Percentiles rank a stretch among this genome's conserved stretches.
Evolutionary conservation across 768 basidiomycete genomes (phyloP).

Genomic region (Galerina sulciceps): DNA sequence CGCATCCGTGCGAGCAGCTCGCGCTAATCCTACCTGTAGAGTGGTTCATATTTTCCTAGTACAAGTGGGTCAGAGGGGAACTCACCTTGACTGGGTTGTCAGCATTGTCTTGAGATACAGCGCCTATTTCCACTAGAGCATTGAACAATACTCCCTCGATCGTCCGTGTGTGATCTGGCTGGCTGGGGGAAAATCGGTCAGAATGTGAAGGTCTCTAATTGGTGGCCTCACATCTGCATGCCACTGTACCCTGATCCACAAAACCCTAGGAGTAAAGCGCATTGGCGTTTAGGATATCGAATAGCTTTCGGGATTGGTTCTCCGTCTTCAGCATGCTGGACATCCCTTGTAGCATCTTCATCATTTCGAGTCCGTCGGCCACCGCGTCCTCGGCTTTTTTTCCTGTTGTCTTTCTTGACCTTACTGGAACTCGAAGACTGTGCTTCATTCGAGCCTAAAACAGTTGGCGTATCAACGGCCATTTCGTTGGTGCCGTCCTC

Average conservation of each 20-base stretch:
- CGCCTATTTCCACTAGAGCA: slow-evolving; percentile 87
- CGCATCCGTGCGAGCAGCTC: slow-evolving; percentile 95
- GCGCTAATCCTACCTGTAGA: slow-evolving; percentile 74
- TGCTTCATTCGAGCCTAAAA: not conserved
- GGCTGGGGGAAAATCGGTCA: slow-evolving; percentile 43
- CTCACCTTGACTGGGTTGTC: slow-evolving; percentile 85
- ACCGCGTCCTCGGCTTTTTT: slow-evolving; percentile 20
- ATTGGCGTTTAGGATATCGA: slow-evolving; percentile 82
- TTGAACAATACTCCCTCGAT: slow-evolving; percentile 92
- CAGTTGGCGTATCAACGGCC: not conserved
- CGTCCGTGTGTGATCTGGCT: slow-evolving; percentile 69
- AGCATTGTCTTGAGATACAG: slow-evolving; percentile 94
- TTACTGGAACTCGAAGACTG: not conserved
- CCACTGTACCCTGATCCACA: slow-evolving; percentile 92
- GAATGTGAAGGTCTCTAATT: slow-evolving; percentile 13
- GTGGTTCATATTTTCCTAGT: not conserved
- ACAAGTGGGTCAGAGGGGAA: not conserved
- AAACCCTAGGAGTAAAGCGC: slow-evolving; percentile 86
- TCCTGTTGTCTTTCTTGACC: slow-evolving; percentile 1
- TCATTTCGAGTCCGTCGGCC: slow-evolving; percentile 47
- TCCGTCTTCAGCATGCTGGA: slow-evolving; percentile 5
- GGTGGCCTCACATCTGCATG: slow-evolving; percentile 97
- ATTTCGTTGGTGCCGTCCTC: not conserved
- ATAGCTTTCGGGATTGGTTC: slow-evolving; percentile 46
- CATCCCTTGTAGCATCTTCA: slow-evolving; percentile 21